Conservation (phyloP, 1,284 basidiomycete species). For the Apiotrichum domesticum region DNA sequence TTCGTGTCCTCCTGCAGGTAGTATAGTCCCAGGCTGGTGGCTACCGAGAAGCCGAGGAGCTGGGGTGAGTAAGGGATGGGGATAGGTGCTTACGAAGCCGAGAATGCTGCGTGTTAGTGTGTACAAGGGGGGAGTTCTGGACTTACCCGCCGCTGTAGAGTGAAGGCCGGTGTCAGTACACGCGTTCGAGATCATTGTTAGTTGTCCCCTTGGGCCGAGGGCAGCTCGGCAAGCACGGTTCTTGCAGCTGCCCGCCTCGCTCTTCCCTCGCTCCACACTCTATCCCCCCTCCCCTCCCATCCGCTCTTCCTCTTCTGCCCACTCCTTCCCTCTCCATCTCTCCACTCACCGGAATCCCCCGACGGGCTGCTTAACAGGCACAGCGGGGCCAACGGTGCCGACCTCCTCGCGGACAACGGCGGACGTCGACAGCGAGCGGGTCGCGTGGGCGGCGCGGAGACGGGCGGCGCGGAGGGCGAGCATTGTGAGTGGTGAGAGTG, state of each 20-base stretch:
- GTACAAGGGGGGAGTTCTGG: not conserved
- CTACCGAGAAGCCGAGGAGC: constrained; percentile 51
- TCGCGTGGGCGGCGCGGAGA: not conserved
- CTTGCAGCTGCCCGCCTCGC: not conserved
- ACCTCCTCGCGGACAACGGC: constrained; percentile 52
- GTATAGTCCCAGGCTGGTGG: constrained; percentile 62
- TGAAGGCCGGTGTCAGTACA: no score
- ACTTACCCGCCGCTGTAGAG: constrained; percentile 61
- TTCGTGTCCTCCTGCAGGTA: constrained; percentile 86
- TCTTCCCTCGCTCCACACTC: not conserved
- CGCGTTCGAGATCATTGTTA: no score
- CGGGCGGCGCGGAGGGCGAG: constrained; percentile 1
- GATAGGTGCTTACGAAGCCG: constrained; percentile 59
- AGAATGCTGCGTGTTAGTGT: constrained; percentile 57
- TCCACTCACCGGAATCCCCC: constrained; percentile 60
- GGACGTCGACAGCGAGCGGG: constrained; percentile 46
- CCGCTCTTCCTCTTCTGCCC: no score
- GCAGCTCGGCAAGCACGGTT: no score
- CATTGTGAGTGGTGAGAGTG: constrained; percentile 3
- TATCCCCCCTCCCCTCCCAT: no score
- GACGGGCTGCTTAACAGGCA: constrained; percentile 62
- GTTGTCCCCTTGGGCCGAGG: no score
- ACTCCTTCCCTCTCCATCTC: no score
- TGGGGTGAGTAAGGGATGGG: constrained; percentile 59
- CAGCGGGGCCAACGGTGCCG: constrained; percentile 53